Evolutionary conservation across 2,329 filamentous ascomycete species (phyloP).

Genomic region (Diaporthe vaccinii): DNA sequence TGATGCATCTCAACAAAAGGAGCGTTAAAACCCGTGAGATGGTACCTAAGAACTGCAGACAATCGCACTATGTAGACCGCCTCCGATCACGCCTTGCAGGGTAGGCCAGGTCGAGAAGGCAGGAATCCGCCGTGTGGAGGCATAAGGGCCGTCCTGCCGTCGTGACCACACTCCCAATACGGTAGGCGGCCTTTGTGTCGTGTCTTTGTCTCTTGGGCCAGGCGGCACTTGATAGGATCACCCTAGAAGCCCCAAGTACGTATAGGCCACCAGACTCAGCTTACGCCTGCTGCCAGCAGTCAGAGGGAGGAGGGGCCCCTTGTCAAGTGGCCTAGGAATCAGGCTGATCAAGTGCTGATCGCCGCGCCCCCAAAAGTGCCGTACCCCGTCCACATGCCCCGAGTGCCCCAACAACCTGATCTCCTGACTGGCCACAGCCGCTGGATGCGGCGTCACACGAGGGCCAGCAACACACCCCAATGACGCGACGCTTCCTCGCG

Average conservation of each 20-base stretch:
- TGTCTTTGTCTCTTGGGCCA: slow-evolving; percentile 23
- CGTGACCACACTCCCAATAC: neutral
- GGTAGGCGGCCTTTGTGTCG: slow-evolving; percentile 13
- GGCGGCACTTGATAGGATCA: slow-evolving; percentile 28
- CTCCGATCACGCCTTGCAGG: slow-evolving; percentile 22
- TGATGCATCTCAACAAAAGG: slow-evolving; percentile 16
- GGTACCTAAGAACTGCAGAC: neutral
- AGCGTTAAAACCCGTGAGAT: slow-evolving; percentile 2
- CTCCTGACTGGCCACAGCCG: slow-evolving; percentile 37
- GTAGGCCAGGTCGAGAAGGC: neutral
- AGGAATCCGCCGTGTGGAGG: neutral
- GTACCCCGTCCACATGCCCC: slow-evolving; percentile 7
- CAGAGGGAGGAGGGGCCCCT: neutral
- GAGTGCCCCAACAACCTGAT: slow-evolving; percentile 20
- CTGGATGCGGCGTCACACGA: slow-evolving; percentile 33
- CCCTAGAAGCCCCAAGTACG: slow-evolving; percentile 17
- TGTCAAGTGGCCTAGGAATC: slow-evolving; percentile 38
- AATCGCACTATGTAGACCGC: slow-evolving; percentile 15
- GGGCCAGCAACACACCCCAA: slow-evolving; percentile 8
- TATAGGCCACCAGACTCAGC: neutral
- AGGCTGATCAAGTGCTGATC: slow-evolving; percentile 35
- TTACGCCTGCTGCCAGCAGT: neutral
- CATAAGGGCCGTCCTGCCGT: slow-evolving; percentile 12
- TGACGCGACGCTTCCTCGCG: slow-evolving; percentile 29
- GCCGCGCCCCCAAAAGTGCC: slow-evolving; percentile 15